Evolutionary conservation across 2,329 filamentous ascomycete genomes (phyloP).

Genomic region (Penicillium concentricum): DNA sequence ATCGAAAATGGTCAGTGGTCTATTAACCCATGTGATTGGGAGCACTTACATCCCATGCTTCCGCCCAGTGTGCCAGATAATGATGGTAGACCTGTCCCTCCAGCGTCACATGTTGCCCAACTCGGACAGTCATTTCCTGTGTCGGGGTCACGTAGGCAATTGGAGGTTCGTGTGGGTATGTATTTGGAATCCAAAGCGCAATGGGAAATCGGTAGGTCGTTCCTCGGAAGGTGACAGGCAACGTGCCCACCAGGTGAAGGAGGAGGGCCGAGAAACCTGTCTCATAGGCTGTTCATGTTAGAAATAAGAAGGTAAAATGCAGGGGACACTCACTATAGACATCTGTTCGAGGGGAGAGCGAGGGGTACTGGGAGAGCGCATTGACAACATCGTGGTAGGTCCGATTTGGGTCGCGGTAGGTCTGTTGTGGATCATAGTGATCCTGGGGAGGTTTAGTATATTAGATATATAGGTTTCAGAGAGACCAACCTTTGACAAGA

Average conservation of each 20-base stretch:
- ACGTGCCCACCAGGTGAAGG: conserved; percentile 78
- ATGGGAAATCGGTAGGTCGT: conserved; percentile 87
- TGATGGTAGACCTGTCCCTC: conserved; percentile 95
- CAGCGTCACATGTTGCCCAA: conserved; percentile 90
- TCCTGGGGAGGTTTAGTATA: conserved; percentile 27
- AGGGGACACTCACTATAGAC: conserved; percentile 73
- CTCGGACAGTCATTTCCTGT: conserved; percentile 82
- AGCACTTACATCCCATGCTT: conserved; percentile 80
- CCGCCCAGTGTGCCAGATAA: conserved; percentile 84
- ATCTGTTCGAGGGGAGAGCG: conserved; percentile 81
- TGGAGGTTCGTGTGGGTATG: conserved; percentile 82
- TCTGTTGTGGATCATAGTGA: conserved; percentile 56
- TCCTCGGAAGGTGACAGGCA: conserved; percentile 89
- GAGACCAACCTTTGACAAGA: conserved; percentile 67
- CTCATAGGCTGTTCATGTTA: conserved; percentile 67
- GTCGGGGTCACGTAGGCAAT: conserved; percentile 86
- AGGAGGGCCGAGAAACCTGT: conserved; percentile 84
- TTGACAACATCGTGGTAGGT: conserved; percentile 90
- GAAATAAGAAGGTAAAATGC: conserved; percentile 20
- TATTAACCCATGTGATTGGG: neutral
- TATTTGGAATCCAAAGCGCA: conserved; percentile 87
- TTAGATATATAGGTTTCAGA: neutral
- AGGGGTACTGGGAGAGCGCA: conserved; percentile 73
- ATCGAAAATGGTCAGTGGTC: neutral
- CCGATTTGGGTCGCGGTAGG: conserved; percentile 89